Percentiles rank a stretch among this genome's conserved stretches.
These are phyloP conservation scores for Leccinum barrowsii DNA, from an alignment of 768 basidiomycete genomes.

Conservation along the genomic window DNA sequence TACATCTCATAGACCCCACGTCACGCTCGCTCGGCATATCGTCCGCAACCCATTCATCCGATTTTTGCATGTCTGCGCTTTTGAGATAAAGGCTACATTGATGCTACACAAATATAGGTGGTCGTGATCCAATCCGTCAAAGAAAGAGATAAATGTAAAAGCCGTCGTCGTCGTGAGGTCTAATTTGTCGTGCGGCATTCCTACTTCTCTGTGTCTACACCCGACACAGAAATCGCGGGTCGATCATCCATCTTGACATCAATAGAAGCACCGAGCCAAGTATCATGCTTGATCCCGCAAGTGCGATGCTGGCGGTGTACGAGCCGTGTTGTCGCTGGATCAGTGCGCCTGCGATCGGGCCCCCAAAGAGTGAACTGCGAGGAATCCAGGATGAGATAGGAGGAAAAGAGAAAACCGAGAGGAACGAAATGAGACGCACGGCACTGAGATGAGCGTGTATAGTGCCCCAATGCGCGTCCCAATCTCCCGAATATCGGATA, in stretches of 20 bases:
- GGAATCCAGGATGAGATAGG: not conserved
- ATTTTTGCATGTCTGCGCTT: slow-evolving; percentile 8
- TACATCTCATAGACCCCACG: slow-evolving; percentile 21
- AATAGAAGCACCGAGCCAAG: slow-evolving; percentile 58
- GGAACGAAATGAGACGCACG: slow-evolving; percentile 48
- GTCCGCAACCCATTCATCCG: slow-evolving; percentile 2
- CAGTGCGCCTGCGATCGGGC: slow-evolving; percentile 60
- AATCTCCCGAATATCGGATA: slow-evolving; percentile 55
- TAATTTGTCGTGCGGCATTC: not conserved
- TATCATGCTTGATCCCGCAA: slow-evolving; percentile 57
- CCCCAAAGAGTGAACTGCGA: slow-evolving; percentile 57
- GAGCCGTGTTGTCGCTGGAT: slow-evolving; percentile 45
- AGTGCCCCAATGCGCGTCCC: slow-evolving; percentile 63
- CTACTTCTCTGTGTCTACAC: slow-evolving; percentile 33
- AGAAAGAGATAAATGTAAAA: not conserved
- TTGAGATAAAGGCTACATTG: slow-evolving; percentile 27
- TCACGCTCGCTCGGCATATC: not conserved
- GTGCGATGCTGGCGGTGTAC: slow-evolving; percentile 49
- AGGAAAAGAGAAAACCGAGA: not conserved
- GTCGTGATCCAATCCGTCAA: slow-evolving; percentile 18
- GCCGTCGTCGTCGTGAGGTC: not conserved
- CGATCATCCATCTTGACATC: slow-evolving; percentile 44
- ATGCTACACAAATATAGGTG: slow-evolving; percentile 20
- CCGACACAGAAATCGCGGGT: slow-evolving; percentile 40
- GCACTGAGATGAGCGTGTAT: slow-evolving; percentile 63